Evolutionary conservation across 768 basidiomycete genomes (phyloP).

Genomic region (Filobasidium floriforme): DNA sequence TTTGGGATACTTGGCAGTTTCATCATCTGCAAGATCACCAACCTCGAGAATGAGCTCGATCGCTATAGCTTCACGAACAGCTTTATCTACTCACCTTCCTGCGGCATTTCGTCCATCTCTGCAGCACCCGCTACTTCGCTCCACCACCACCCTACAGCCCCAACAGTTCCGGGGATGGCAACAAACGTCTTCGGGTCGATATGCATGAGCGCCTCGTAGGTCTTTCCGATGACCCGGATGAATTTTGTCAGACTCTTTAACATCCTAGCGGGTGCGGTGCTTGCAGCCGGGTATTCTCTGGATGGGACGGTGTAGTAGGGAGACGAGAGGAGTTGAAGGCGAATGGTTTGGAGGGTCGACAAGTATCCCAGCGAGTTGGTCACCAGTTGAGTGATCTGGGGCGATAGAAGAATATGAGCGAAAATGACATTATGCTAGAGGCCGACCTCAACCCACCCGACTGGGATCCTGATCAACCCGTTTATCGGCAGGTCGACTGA

Average conservation of each 20-base stretch:
- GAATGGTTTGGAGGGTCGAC: constrained; percentile 19
- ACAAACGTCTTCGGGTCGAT: constrained; percentile 41
- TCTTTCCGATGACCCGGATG: constrained; percentile 41
- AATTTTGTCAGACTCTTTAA: constrained; percentile 35
- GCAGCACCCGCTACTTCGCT: constrained; percentile 39
- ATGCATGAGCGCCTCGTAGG: constrained; percentile 38
- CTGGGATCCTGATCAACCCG: constrained; percentile 16
- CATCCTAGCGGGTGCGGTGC: constrained; percentile 21
- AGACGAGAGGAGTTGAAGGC: constrained; percentile 21
- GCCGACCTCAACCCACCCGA: constrained; percentile 3
- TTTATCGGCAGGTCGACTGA: constrained; percentile 19
- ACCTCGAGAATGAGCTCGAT: constrained; percentile 10
- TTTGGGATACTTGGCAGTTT: constrained; percentile 36
- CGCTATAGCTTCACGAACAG: background rate
- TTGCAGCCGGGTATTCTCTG: background rate
- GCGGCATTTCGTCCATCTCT: constrained; percentile 33
- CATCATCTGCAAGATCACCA: constrained; percentile 25
- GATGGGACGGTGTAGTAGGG: constrained; percentile 3
- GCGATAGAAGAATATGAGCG: background rate
- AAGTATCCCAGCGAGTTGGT: constrained; percentile 21
- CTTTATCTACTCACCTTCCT: constrained; percentile 33
- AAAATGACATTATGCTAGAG: background rate
- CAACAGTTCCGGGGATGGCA: constrained; percentile 28
- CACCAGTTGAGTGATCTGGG: constrained; percentile 17
- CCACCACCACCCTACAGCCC: constrained; percentile 45